phyloP scores from a whole-genome alignment of 2,329 filamentous ascomycete genomes.

The Lojkania enalia region DNA sequence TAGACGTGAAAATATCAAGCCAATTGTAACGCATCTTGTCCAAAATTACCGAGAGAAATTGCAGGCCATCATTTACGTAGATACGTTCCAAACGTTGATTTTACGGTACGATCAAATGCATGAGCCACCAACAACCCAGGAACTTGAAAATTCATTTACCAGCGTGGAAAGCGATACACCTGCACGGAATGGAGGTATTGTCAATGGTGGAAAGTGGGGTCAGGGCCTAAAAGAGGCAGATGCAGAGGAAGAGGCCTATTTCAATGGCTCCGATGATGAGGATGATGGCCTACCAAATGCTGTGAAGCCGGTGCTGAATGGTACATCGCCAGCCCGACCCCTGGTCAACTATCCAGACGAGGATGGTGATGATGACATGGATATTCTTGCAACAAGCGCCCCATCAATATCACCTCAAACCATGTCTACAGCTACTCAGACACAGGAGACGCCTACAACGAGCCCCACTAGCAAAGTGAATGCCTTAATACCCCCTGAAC shows the following conservation, averaged over 20 bases:
- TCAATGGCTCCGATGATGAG: conserved; percentile 86
- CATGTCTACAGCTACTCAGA: conserved; percentile 24
- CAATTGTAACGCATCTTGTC: conserved; percentile 80
- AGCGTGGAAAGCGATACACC: conserved; percentile 64
- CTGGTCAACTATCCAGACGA: conserved; percentile 93
- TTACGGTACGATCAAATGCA: conserved; percentile 74
- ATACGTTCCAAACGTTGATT: conserved; percentile 79
- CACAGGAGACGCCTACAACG: conserved; percentile 25
- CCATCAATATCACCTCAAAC: conserved; percentile 37
- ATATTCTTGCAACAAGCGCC: conserved; percentile 55
- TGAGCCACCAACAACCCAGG: conserved; percentile 59
- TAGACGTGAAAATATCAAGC: conserved; percentile 64
- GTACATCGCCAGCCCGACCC: conserved; percentile 64
- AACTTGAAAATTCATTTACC: conserved; percentile 67
- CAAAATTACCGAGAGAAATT: conserved; percentile 81
- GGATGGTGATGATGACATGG: conserved; percentile 67
- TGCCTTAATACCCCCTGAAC: conserved; percentile 61
- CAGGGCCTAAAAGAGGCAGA: conserved; percentile 81
- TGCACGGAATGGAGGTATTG: conserved; percentile 46
- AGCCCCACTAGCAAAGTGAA: conserved; percentile 26
- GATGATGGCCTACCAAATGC: conserved; percentile 57
- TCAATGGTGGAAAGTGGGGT: conserved; percentile 64
- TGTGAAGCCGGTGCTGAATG: conserved; percentile 58
- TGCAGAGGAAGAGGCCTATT: conserved; percentile 87
- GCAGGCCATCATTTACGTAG: conserved; percentile 75